Conservation (phyloP, 208 protist genomes). For the Trypanosoma caninum region DNA sequence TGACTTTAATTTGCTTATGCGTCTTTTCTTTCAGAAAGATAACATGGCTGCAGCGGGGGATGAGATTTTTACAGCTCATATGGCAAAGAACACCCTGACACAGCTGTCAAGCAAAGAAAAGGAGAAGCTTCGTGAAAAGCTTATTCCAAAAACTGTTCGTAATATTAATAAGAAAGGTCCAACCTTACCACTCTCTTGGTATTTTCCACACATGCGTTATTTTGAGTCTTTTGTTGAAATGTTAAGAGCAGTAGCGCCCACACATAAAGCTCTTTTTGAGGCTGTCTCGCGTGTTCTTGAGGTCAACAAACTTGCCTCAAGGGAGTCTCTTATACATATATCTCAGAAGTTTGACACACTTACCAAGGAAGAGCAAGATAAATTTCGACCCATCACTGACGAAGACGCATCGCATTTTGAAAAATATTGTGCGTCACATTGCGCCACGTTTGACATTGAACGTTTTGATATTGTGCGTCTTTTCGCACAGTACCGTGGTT, state of each 20-base stretch:
- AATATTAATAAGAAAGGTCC: neutral
- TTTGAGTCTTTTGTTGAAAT: conserved; percentile 83
- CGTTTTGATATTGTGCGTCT: conserved; percentile 67
- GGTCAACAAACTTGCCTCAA: conserved; percentile 20
- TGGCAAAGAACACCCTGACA: conserved; percentile 50
- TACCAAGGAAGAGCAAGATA: conserved; percentile 21
- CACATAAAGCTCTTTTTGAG: conserved; percentile 43
- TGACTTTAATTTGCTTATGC: conserved; percentile 72
- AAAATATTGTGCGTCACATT: conserved; percentile 57
- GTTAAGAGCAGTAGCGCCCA: conserved; percentile 66
- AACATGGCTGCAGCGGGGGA: conserved; percentile 40
- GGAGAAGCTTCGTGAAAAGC: conserved; percentile 27
- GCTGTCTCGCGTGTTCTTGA: conserved; percentile 30
- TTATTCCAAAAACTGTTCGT: conserved; percentile 14
- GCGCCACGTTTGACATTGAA: conserved; percentile 36
- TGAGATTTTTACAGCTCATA: conserved; percentile 38
- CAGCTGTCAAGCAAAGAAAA: conserved; percentile 33
- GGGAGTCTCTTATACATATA: conserved; percentile 20
- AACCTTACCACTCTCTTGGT: conserved; percentile 12
- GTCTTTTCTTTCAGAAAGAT: conserved; percentile 33
- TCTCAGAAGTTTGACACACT: conserved; percentile 37
- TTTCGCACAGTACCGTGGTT: conserved; percentile 52
- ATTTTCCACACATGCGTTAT: conserved; percentile 55
- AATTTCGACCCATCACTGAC: conserved; percentile 69
- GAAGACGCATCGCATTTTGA: conserved; percentile 60